Evolutionary conservation across 106 monocot species (phyloP).

Genomic region (Triglochin maritima): DNA sequence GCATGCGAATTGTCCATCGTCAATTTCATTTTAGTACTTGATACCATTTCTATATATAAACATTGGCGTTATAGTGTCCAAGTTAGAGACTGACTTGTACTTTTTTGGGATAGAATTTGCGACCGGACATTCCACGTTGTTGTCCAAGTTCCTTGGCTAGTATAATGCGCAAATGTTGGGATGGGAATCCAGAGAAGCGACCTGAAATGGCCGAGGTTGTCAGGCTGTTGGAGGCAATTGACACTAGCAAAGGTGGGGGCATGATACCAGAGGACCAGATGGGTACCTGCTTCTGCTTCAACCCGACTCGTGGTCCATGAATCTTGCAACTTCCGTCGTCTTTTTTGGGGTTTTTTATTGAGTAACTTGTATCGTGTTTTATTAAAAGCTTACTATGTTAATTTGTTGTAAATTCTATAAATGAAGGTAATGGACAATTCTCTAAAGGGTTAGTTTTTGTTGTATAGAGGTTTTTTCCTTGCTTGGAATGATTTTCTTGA

Average conservation of each 20-base stretch:
- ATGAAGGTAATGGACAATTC: no score
- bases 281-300: slow-evolving; percentile 32
- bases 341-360: neutral
- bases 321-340: neutral
- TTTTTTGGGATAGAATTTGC: slow-evolving; percentile 25
- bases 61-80: no score
- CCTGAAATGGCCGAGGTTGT: slow-evolving; percentile 28
- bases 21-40: neutral
- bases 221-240: slow-evolving; percentile 21
- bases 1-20: neutral
- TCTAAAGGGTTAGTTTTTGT: no score
- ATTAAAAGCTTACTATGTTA: no score
- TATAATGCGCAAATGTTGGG: slow-evolving; percentile 61
- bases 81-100: no score
- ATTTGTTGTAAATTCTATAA: no score
- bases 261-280: slow-evolving; percentile 21
- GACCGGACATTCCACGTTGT: slow-evolving; percentile 58
- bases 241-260: slow-evolving; percentile 24
- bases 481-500: no score
- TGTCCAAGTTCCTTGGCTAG: slow-evolving; percentile 42
- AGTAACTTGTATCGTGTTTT: no score
- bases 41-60: no score
- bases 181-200: slow-evolving; percentile 21
- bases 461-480: no score
- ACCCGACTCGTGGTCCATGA: slow-evolving; percentile 25